These are phyloP conservation scores for Curvularia lunata DNA, from an alignment of 2,329 filamentous ascomycete genomes.

Conservation along the genomic window DNA sequence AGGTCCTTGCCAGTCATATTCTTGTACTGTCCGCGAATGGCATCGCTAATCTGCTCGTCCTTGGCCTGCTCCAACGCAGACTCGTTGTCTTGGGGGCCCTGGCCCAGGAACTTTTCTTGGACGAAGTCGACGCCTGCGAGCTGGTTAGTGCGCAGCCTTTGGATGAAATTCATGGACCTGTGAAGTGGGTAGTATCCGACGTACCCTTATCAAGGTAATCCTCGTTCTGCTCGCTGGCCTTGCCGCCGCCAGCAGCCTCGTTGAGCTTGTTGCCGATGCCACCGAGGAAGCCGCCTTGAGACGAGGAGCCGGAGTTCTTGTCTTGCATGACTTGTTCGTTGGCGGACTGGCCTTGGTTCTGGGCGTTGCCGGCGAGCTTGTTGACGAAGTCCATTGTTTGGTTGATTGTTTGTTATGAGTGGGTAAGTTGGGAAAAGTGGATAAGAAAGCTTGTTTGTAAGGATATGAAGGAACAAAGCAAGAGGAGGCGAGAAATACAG, in stretches of 20 bases:
- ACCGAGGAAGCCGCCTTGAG: slow-evolving; percentile 56
- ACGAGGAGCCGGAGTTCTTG: slow-evolving; percentile 36
- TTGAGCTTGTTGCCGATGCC: slow-evolving; percentile 75
- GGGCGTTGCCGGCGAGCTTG: slow-evolving; percentile 51
- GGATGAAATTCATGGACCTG: too few species aligned
- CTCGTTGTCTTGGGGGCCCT: slow-evolving; percentile 66
- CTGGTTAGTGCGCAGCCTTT: too few species aligned
- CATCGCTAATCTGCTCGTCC: slow-evolving; percentile 78
- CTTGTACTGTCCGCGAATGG: slow-evolving; percentile 75
- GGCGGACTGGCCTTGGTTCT: slow-evolving; percentile 34
- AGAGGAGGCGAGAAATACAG: too few species aligned
- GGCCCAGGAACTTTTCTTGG: slow-evolving; percentile 75
- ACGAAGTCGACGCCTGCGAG: slow-evolving; percentile 73
- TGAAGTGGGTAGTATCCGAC: background rate
- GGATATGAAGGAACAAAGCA: background rate
- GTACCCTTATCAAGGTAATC: slow-evolving; percentile 82
- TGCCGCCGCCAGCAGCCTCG: slow-evolving; percentile 72
- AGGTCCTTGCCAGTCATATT: slow-evolving; percentile 70
- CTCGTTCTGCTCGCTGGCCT: slow-evolving; percentile 79
- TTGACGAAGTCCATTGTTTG: slow-evolving; percentile 57
- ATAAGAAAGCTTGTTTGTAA: background rate
- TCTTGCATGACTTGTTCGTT: slow-evolving; percentile 40
- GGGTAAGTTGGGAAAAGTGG: background rate
- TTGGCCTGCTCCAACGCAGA: slow-evolving; percentile 79
- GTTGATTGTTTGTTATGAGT: background rate